phyloP scores from a whole-genome alignment of 352 stramenopile genomes.

The Pelagophyceae sp. region DNA sequence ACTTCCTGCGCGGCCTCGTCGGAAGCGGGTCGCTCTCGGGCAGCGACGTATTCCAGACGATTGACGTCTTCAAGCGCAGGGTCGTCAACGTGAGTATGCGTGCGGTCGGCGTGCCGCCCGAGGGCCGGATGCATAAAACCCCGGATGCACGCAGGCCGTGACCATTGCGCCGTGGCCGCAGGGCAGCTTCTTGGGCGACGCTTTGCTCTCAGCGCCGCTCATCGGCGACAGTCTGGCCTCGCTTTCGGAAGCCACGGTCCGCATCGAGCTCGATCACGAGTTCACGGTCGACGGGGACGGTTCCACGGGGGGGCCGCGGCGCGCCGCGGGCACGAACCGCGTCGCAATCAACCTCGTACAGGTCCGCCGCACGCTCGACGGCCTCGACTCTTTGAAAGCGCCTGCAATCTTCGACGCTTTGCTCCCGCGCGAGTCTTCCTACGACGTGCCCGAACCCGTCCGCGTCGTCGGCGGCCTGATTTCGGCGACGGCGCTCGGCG shows the following conservation, averaged over 20 bases:
- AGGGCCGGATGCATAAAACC: too few species aligned
- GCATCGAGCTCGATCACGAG: constrained; percentile 1
- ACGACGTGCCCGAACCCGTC: constrained; percentile 6
- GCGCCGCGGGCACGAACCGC: not conserved
- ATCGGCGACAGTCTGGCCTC: not conserved
- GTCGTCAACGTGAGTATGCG: constrained; percentile 9
- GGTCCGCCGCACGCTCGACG: not conserved
- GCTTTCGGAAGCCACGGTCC: not conserved
- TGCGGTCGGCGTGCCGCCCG: too few species aligned
- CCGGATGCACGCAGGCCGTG: too few species aligned
- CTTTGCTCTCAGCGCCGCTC: not conserved
- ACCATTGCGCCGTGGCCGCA: not conserved
- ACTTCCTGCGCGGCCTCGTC: not conserved
- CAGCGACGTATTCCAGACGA: not conserved
- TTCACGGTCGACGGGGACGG: constrained; percentile 16
- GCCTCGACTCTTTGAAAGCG: not conserved
- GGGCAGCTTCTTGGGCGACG: not conserved
- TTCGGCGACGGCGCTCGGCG: not conserved
- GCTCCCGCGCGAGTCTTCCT: not conserved
- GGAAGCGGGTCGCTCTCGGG: not conserved
- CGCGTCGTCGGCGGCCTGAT: not conserved
- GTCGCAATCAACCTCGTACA: not conserved
- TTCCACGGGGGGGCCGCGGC: not conserved
- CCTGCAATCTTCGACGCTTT: not conserved
- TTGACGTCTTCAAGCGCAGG: constrained; percentile 1